phyloP scores from a whole-genome alignment of 2,329 filamentous ascomycete species.

The Phyllosticta capitalensis region DNA sequence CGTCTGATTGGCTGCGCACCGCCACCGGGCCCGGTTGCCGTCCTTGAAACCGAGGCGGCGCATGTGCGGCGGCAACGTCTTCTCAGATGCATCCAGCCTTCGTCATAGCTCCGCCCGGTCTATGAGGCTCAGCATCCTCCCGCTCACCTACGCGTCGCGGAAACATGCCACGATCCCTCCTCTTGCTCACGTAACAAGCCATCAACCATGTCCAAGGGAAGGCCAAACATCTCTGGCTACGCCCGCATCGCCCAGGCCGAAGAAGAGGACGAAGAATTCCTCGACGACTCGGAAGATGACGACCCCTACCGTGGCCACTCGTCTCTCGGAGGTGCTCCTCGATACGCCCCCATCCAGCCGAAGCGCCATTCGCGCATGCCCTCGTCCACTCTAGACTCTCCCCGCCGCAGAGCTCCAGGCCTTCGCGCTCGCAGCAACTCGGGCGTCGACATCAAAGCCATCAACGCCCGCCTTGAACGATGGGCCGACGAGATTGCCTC shows the following conservation, averaged over 20 bases:
- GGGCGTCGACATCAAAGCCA: conserved; percentile 94
- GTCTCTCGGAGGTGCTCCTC: conserved; percentile 25
- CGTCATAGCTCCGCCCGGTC: conserved; percentile 6
- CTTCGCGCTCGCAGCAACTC: conserved; percentile 62
- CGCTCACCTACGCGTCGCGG: conserved; percentile 1
- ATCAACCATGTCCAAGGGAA: conserved; percentile 22
- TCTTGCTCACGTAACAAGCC: neutral
- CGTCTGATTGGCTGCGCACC: conserved; percentile 1
- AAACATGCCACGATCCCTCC: conserved; percentile 1
- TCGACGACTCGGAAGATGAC: conserved; percentile 28
- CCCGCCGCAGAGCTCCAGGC: conserved; percentile 21
- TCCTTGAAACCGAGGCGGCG: neutral
- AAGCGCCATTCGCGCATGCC: conserved; percentile 36
- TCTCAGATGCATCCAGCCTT: neutral
- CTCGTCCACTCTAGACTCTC: conserved; percentile 25
- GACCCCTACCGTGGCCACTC: conserved; percentile 21
- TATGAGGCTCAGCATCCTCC: conserved; percentile 2
- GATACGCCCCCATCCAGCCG: conserved; percentile 41
- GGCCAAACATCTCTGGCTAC: conserved; percentile 39
- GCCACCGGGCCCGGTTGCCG: neutral
- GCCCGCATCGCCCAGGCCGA: conserved; percentile 44
- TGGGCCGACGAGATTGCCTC: conserved; percentile 98
- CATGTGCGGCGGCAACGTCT: neutral
- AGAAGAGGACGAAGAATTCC: conserved; percentile 35
- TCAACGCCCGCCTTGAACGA: conserved; percentile 86